Evolutionary conservation across 139 green algal genomes (phyloP).

Genomic region (Coccomyxa sp.): DNA sequence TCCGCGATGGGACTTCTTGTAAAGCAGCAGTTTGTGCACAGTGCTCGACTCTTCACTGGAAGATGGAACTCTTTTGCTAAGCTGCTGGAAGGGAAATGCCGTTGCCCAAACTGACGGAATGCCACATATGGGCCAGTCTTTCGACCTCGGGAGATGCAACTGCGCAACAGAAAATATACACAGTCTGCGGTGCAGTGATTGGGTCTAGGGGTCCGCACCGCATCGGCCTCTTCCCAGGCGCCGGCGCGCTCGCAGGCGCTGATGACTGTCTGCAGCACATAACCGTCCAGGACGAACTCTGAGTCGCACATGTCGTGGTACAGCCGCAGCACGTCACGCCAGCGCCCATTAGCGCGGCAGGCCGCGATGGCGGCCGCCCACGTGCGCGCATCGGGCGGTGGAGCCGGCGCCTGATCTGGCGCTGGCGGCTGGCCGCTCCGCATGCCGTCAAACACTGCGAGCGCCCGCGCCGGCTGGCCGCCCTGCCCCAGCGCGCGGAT

Average conservation of each 20-base stretch:
- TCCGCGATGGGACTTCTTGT: no score
- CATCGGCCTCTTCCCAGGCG: constrained; percentile 34
- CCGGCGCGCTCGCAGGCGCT: constrained; percentile 44
- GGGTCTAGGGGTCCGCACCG: background rate
- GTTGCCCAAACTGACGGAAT: no score
- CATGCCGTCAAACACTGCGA: background rate
- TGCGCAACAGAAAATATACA: no score
- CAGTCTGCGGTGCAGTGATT: no score
- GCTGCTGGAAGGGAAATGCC: no score
- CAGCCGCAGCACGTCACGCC: constrained; percentile 1
- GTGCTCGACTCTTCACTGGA: no score
- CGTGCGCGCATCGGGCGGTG: background rate
- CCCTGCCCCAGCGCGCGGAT: constrained; percentile 29
- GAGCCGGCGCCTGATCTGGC: constrained; percentile 1
- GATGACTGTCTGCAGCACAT: constrained; percentile 40
- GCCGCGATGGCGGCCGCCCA: constrained; percentile 1
- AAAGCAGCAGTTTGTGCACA: no score
- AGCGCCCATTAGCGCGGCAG: constrained; percentile 4
- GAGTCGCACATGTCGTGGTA: background rate
- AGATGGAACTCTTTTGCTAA: no score
- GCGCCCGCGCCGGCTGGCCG: constrained; percentile 6
- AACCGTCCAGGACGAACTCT: constrained; percentile 22
- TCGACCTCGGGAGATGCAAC: no score
- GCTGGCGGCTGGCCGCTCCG: background rate
- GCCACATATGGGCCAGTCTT: no score